Percentiles rank a stretch among this genome's conserved stretches.
These are phyloP conservation scores for Paecilomyces niveus DNA, from an alignment of 2,329 filamentous ascomycete species.

Conservation along the genomic window DNA sequence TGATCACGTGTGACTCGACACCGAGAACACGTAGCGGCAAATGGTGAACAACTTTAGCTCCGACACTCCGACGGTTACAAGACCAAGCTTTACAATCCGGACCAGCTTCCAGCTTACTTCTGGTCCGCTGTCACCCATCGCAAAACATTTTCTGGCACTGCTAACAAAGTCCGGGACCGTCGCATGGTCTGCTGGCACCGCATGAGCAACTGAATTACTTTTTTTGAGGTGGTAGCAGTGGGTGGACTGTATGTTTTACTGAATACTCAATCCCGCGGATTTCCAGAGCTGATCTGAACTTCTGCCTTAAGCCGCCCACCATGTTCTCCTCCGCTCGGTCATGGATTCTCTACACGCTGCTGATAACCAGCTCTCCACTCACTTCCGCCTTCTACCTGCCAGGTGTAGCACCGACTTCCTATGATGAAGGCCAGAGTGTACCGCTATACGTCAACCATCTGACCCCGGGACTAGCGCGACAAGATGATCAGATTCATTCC, in stretches of 20 bases:
- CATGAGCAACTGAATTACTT: background rate
- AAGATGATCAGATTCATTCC: conserved; percentile 78
- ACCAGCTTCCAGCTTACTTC: background rate
- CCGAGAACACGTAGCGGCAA: background rate
- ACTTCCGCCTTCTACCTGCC: conserved; percentile 84
- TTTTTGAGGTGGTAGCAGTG: background rate
- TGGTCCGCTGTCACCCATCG: background rate
- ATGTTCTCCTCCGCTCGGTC: background rate
- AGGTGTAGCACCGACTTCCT: conserved; percentile 89
- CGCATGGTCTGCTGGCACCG: background rate
- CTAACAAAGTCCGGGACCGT: background rate
- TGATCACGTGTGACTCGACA: background rate
- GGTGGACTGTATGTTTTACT: background rate
- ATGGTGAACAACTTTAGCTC: background rate
- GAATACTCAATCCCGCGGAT: background rate
- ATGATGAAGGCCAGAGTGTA: conserved; percentile 70
- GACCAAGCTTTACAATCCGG: background rate
- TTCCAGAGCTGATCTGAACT: background rate
- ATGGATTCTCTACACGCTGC: background rate
- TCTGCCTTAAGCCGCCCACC: background rate
- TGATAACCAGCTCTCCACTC: conserved; percentile 11
- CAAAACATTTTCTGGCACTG: background rate
- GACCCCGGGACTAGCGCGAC: conserved; percentile 70
- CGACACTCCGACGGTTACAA: background rate
- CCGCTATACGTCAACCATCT: conserved; percentile 90